Percentiles rank a stretch among this genome's conserved stretches.
Evolutionary conservation across 306 rosid species (phyloP).

Genomic region (Ceratonia siliqua): DNA sequence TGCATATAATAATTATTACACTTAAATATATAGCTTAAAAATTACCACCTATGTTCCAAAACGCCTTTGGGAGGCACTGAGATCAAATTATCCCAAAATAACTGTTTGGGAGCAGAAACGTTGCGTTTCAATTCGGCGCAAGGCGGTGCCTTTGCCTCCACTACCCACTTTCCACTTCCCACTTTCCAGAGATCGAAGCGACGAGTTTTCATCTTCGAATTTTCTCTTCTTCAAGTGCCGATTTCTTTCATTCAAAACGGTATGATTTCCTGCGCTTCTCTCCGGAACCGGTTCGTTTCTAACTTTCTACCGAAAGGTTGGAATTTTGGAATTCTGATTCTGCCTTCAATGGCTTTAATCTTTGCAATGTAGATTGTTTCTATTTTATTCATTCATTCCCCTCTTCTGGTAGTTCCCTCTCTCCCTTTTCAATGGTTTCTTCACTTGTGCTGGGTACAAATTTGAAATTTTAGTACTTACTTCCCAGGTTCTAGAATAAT

Average conservation of each 20-base stretch:
- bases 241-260: slow-evolving; percentile 5
- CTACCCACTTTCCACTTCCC: no score
- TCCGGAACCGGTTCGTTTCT: neutral
- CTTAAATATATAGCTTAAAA: no score
- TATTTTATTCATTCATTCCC: neutral
- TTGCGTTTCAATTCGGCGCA: no score
- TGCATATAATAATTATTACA: no score
- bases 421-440: neutral
- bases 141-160: no score
- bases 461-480: slow-evolving; percentile 1
- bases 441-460: neutral
- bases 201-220: slow-evolving; percentile 20
- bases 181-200: slow-evolving; percentile 13
- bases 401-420: neutral
- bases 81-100: no score
- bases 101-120: no score
- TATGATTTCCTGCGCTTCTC: slow-evolving; percentile 19
- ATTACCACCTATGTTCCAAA: no score
- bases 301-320: neutral
- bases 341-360: slow-evolving; percentile 5
- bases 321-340: neutral
- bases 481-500: slow-evolving; percentile 8
- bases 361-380: neutral
- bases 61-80: no score
- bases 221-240: neutral